Percentiles rank a stretch among this genome's conserved stretches.
These are phyloP conservation scores for Spatholobus suberectus DNA, from an alignment of 306 rosid species.

Conservation along the genomic window DNA sequence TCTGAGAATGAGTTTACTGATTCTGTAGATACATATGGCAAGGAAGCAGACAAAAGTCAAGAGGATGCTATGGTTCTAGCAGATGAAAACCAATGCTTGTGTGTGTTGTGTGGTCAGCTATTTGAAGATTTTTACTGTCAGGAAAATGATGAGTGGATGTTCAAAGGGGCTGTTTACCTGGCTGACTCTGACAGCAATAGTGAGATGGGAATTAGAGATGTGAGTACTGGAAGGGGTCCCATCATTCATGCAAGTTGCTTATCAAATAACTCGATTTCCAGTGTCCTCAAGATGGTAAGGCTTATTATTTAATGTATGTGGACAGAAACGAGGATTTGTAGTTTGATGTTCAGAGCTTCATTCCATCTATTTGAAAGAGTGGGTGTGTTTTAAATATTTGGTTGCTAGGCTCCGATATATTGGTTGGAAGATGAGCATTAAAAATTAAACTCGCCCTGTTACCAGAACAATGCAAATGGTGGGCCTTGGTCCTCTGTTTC, in stretches of 20 bases:
- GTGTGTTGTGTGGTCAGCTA: conserved; percentile 79
- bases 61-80: conserved; percentile 60
- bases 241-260: conserved; percentile 81
- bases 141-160: conserved; percentile 79
- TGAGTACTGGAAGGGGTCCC: conserved; percentile 56
- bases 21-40: conserved; percentile 40
- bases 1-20: conserved; percentile 41
- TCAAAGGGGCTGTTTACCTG: conserved; percentile 73
- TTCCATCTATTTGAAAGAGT: conserved; percentile 19
- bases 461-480: background rate
- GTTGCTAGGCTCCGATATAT: background rate
- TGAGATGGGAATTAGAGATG: conserved; percentile 43
- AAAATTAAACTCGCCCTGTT: background rate
- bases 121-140: conserved; percentile 82
- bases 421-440: background rate
- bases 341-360: conserved; percentile 10
- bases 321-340: conserved; percentile 16
- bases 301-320: conserved; percentile 2
- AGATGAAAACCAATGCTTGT: conserved; percentile 79
- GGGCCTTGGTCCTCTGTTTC: background rate
- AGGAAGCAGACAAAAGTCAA: conserved; percentile 44
- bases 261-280: conserved; percentile 56
- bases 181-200: conserved; percentile 43
- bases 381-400: background rate
- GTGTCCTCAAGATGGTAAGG: conserved; percentile 59